These are phyloP conservation scores for Pleurotus djamor DNA, from an alignment of 768 basidiomycete genomes.

Conservation along the genomic window DNA sequence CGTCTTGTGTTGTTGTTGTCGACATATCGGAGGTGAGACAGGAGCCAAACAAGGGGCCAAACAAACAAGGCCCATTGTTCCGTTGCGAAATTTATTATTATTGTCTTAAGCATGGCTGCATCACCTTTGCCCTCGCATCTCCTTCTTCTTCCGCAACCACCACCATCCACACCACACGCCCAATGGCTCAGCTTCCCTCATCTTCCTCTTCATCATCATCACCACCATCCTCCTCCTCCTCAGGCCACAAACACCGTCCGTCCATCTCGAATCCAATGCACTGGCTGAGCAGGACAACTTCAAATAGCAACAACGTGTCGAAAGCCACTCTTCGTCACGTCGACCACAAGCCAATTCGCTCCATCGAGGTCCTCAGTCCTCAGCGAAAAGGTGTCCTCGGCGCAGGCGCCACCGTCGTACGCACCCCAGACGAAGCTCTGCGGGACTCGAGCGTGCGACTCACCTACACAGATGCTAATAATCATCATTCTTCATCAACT, in stretches of 20 bases:
- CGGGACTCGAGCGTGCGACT: constrained; percentile 43
- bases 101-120: neutral
- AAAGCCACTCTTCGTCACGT: neutral
- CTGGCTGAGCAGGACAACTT: constrained; percentile 45
- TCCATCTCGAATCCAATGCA: constrained; percentile 46
- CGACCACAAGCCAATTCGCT: constrained; percentile 41
- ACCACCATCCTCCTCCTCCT: constrained; percentile 19
- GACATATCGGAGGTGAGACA: too few species aligned
- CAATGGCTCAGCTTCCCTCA: neutral
- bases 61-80: constrained; percentile 1
- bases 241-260: constrained; percentile 25
- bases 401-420: constrained; percentile 72
- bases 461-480: constrained; percentile 23
- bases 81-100: neutral
- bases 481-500: neutral
- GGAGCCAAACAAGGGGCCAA: neutral
- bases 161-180: neutral
- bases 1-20: neutral
- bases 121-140: neutral
- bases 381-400: constrained; percentile 54
- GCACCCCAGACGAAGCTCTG: constrained; percentile 80
- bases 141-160: neutral
- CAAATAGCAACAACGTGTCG: constrained; percentile 14
- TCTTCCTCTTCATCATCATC: constrained; percentile 17
- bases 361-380: constrained; percentile 33